Evolutionary conservation across 495 filamentous ascomycete genomes (phyloP).

Genomic region (Trichocladium uniseriatum): DNA sequence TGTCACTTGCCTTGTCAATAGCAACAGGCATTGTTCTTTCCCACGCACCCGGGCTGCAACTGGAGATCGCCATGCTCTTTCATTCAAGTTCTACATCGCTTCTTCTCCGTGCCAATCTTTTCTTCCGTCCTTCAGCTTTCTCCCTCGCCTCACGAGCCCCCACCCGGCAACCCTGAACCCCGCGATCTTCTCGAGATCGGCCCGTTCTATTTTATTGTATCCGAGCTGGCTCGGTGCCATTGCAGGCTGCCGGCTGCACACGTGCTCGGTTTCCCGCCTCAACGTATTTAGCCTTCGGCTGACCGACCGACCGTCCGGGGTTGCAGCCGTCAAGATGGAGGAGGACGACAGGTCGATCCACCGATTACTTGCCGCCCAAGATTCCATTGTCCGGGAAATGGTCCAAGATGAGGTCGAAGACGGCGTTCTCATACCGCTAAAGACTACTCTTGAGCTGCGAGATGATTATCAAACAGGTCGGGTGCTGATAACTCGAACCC

Average conservation of each 20-base stretch:
- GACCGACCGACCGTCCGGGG: background rate
- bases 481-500: conserved; percentile 45
- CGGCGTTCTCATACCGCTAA: conserved; percentile 44
- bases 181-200: too few relatives aligned
- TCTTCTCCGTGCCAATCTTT: background rate
- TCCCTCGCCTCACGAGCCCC: background rate
- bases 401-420: conserved; percentile 24
- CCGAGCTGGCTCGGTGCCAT: too few relatives aligned
- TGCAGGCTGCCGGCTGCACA: background rate
- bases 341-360: conserved; percentile 18
- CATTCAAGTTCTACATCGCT: background rate
- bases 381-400: conserved; percentile 22
- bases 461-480: conserved; percentile 38
- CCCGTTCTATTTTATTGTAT: too few relatives aligned
- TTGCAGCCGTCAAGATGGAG: conserved; percentile 15
- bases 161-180: background rate
- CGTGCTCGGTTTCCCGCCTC: background rate
- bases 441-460: conserved; percentile 45
- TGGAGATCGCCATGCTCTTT: conserved; percentile 17
- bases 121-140: conserved; percentile 1
- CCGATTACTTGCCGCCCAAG: conserved; percentile 20
- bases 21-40: conserved; percentile 21
- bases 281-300: background rate
- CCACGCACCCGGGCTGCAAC: conserved; percentile 3
- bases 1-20: conserved; percentile 11